A percentile compares a stretch with the other conserved stretches of the same genome.
Evolutionary conservation across 495 filamentous ascomycete genomes (phyloP).

Genomic region (Chaetomium tenue): DNA sequence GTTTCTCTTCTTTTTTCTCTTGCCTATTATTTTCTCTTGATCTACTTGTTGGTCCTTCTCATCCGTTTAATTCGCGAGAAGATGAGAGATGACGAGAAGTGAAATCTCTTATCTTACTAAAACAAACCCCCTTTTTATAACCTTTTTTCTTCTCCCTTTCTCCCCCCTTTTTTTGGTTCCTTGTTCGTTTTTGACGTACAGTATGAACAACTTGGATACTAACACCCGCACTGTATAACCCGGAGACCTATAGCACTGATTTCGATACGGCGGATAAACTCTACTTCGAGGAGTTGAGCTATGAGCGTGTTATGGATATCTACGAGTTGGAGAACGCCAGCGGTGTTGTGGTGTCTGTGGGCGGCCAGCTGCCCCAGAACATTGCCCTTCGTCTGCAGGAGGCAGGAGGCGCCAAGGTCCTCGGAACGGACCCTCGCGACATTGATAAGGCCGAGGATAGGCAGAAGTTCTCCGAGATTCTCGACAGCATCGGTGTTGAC

Average conservation of each 20-base stretch:
- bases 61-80: not conserved
- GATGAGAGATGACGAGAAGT: not conserved
- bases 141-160: no score
- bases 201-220: conserved; percentile 22
- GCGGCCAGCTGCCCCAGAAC: conserved; percentile 94
- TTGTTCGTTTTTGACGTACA: no score
- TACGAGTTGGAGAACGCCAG: conserved; percentile 86
- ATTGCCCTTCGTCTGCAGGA: conserved; percentile 95
- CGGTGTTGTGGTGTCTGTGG: conserved; percentile 92
- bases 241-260: conserved; percentile 86
- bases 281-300: conserved; percentile 96
- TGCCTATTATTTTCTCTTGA: not conserved
- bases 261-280: conserved; percentile 92
- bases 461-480: conserved; percentile 97
- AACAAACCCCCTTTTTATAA: no score
- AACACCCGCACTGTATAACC: conserved; percentile 58
- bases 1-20: not conserved
- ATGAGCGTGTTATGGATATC: conserved; percentile 98
- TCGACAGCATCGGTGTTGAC: conserved; percentile 91
- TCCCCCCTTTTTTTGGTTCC: no score
- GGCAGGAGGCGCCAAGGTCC: conserved; percentile 78
- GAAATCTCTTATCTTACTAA: no score
- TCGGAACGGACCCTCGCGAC: conserved; percentile 87
- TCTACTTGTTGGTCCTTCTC: no score
- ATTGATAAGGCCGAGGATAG: conserved; percentile 97